Evolutionary conservation across 2,329 filamentous ascomycete species (phyloP).

Genomic region (Hirsutella rhossiliensis): DNA sequence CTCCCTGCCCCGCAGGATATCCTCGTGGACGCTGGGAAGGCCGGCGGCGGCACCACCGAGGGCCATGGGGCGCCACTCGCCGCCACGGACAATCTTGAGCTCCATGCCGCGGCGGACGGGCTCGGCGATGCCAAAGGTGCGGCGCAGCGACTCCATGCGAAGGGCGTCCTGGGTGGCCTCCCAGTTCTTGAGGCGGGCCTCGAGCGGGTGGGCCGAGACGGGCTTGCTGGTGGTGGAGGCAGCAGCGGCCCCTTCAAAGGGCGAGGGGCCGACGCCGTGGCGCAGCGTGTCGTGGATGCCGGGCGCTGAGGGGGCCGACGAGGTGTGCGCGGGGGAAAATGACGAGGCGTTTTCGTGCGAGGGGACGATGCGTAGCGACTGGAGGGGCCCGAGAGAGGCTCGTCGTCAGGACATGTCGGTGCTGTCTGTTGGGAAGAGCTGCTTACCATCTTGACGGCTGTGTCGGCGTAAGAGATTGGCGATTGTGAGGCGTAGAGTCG

Average conservation of each 20-base stretch:
- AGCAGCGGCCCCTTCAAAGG: constrained; percentile 32
- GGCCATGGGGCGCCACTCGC: constrained; percentile 66
- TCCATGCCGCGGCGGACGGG: constrained; percentile 91
- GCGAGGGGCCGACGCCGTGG: constrained; percentile 59
- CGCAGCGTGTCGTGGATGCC: constrained; percentile 92
- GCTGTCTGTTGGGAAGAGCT: too few relatives aligned
- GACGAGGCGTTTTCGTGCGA: constrained; percentile 50
- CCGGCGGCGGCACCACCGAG: constrained; percentile 50
- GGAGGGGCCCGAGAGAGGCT: not conserved
- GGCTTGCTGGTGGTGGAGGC: too few relatives aligned
- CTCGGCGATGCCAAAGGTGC: constrained; percentile 85
- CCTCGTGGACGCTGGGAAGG: constrained; percentile 65
- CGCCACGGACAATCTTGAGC: constrained; percentile 70
- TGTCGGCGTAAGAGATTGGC: too few relatives aligned
- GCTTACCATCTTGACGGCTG: too few relatives aligned
- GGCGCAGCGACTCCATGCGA: constrained; percentile 80
- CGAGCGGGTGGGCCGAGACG: constrained; percentile 70
- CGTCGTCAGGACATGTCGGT: too few relatives aligned
- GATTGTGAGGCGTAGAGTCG: too few relatives aligned
- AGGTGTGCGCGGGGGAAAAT: constrained; percentile 51
- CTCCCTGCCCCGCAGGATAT: constrained; percentile 75
- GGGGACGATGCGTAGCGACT: constrained; percentile 88
- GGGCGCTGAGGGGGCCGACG: constrained; percentile 77
- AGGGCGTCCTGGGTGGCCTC: constrained; percentile 75
- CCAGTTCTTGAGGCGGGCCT: constrained; percentile 81